These are phyloP conservation scores for Torulaspora quercuum DNA, from an alignment of 805 yeast genomes.

Conservation along the genomic window DNA sequence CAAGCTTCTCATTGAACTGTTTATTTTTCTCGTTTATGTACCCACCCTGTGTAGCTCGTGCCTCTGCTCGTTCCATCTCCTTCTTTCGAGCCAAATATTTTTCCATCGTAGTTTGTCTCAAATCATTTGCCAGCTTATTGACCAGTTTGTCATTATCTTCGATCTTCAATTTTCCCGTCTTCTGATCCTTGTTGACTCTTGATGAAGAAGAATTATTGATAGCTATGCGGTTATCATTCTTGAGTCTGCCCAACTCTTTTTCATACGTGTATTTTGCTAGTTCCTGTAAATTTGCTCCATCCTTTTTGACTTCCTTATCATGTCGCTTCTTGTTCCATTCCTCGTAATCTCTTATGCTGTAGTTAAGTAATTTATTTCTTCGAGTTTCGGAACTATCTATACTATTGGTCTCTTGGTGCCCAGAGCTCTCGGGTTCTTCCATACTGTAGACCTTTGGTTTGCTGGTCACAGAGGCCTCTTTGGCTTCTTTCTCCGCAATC, in stretches of 20 bases:
- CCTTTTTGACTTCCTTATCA: constrained; percentile 10
- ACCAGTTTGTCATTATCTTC: constrained; percentile 23
- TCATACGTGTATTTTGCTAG: constrained; percentile 33
- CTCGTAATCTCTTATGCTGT: constrained; percentile 29
- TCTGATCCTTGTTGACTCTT: constrained; percentile 12
- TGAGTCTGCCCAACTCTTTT: constrained; percentile 25
- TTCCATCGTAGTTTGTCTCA: constrained; percentile 23
- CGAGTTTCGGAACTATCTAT: constrained; percentile 7
- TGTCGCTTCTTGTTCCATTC: constrained; percentile 20
- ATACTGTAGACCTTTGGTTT: constrained; percentile 31
- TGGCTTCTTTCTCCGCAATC: constrained; percentile 18
- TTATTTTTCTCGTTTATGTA: constrained; percentile 34
- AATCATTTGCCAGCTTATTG: constrained; percentile 20
- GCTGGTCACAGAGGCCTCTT: constrained; percentile 6
- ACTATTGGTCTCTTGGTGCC: no score
- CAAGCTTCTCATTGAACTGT: constrained; percentile 32
- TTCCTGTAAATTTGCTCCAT: constrained; percentile 16
- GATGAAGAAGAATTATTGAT: no score
- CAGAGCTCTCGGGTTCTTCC: constrained; percentile 10
- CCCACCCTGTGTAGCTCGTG: constrained; percentile 16
- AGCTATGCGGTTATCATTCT: neutral
- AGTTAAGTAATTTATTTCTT: constrained; percentile 18
- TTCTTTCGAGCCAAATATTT: constrained; percentile 22
- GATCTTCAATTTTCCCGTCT: constrained; percentile 17
- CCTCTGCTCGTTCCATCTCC: constrained; percentile 15